A percentile compares a stretch with the other conserved stretches of the same genome.
phyloP scores from a whole-genome alignment of 148 eudicot species.

The Vaccinium myrtillus region DNA sequence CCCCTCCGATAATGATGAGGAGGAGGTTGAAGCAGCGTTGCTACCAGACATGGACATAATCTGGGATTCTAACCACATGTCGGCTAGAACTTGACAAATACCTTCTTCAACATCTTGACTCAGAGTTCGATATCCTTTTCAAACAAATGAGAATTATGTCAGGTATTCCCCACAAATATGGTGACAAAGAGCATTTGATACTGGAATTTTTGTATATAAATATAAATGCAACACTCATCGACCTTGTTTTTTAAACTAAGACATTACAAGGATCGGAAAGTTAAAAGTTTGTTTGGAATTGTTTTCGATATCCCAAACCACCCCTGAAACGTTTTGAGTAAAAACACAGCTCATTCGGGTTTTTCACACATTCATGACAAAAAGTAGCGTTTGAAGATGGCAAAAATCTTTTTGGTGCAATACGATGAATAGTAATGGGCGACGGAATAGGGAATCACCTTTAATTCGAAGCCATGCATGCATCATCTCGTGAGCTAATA shows the following conservation, averaged over 20 bases:
- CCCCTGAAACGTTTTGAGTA: background rate
- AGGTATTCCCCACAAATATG: background rate
- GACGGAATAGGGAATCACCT: background rate
- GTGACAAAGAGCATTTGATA: background rate
- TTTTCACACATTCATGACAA: background rate
- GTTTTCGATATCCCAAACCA: background rate
- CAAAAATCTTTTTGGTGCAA: background rate
- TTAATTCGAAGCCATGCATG: slow-evolving; percentile 2
- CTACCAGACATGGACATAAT: slow-evolving; percentile 62
- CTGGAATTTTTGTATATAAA: background rate
- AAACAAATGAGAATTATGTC: background rate
- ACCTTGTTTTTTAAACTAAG: background rate
- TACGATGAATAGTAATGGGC: background rate
- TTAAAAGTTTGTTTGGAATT: background rate
- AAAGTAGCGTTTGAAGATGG: background rate
- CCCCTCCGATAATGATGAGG: slow-evolving; percentile 52
- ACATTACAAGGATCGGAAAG: background rate
- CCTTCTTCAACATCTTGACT: slow-evolving; percentile 92
- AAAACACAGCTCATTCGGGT: background rate
- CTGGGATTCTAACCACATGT: slow-evolving; percentile 94
- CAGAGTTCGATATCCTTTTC: slow-evolving; percentile 58
- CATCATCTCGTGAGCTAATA: slow-evolving; percentile 7
- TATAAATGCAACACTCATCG: background rate
- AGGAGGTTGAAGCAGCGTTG: slow-evolving; percentile 36
- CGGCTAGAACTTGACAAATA: slow-evolving; percentile 91